phyloP scores from a whole-genome alignment of 2,329 filamentous ascomycete species.

The Apiospora phragmitis region DNA sequence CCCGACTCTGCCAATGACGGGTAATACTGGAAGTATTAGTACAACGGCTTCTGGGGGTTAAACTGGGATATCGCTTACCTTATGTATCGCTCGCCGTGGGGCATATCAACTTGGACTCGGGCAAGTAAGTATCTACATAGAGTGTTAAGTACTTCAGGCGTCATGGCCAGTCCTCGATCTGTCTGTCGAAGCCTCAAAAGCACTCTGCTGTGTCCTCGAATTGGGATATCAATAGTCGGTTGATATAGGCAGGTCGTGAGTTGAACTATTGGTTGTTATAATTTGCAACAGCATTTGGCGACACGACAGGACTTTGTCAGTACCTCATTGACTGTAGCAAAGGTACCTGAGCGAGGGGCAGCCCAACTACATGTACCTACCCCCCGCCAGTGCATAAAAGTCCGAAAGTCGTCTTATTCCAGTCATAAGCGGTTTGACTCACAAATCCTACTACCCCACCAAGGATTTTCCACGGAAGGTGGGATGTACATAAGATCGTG shows the following conservation, averaged over 20 bases:
- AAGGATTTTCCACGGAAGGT: constrained; percentile 3
- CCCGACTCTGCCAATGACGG: neutral
- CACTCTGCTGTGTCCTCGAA: neutral
- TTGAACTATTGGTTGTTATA: no score
- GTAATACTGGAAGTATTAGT: neutral
- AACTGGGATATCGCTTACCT: neutral
- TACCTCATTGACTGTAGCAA: neutral
- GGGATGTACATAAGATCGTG: neutral
- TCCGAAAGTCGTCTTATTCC: neutral
- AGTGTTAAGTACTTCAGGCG: neutral
- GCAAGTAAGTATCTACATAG: neutral
- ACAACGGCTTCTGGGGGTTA: neutral
- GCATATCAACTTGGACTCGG: neutral
- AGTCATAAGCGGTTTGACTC: constrained; percentile 2
- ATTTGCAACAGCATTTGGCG: neutral
- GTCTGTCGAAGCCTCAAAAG: neutral
- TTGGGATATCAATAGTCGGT: neutral
- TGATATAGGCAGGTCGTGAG: no score
- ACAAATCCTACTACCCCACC: neutral
- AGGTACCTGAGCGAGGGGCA: neutral
- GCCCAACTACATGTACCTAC: neutral
- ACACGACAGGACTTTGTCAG: neutral
- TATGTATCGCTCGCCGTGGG: neutral
- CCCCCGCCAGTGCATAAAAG: constrained; percentile 7
- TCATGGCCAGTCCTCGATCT: neutral